Evolutionary conservation across 2,329 filamentous ascomycete genomes (phyloP), one percentile per base, ranked within the genome.

Genomic region (Colletotrichum scovillei): DNA sequence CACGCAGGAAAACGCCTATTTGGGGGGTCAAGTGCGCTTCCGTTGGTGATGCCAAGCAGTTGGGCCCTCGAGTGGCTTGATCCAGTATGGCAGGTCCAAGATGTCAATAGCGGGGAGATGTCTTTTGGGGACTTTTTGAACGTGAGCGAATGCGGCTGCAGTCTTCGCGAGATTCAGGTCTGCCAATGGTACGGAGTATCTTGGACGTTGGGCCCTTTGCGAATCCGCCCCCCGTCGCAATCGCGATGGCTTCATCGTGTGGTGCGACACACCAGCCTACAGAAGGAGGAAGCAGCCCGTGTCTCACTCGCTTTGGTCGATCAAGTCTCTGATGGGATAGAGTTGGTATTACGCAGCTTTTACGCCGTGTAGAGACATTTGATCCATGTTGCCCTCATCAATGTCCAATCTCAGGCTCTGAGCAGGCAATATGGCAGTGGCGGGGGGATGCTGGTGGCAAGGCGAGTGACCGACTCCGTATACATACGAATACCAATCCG

Each of bases 211-310:
- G 53, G 59, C 53, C 59, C 32, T 26, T 26, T 14, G 24, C 32
- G 6, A 22, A 32, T 30, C 42, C 55, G 8, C 67, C 42, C 55
- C 55, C 49, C 28, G 56, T 32, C 53, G 46, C 19, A 26, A 66
- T 71, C 56, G 28, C 60, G 56, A 71, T 70, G 71, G 67, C 46
- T 64, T 66, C 60, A 26, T 62, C 46, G 60, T 62, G 67, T 62
- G 67, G 71, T 71, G 71, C 56, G 62, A 70, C 32, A 24, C 16
- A 9, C 49, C 22, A 58, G 42, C 65, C 42, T 30, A 53, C 69
- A 69, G 59, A 59, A 12, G 58, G 3, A 59, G 49, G 42, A 26
- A 35, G 59, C 63, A 60, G 32, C 24, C n/a, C 4, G 11, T 26
- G 35, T 38, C 56, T 63, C 35, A 42, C 8, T 30, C 30, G 14